phyloP scores from a whole-genome alignment of 2,329 filamentous ascomycete species.

The Pseudopithomyces maydicus region DNA sequence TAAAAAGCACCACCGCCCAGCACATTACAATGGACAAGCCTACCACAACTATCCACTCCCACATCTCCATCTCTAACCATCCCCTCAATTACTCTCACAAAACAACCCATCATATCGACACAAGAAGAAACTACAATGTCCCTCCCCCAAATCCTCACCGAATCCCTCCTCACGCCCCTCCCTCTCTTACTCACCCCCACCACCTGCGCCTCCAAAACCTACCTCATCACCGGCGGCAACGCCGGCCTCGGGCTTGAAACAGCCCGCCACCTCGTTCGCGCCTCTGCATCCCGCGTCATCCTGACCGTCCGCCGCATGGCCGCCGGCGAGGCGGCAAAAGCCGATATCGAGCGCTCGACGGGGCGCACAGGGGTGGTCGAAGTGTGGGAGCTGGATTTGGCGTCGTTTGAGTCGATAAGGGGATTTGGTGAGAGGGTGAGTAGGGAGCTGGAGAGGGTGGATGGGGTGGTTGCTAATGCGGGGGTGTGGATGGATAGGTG shows the following conservation, averaged over 20 bases:
- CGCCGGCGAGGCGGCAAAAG: conserved; percentile 47
- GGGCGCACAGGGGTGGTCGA: conserved; percentile 40
- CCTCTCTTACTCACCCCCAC: conserved; percentile 5
- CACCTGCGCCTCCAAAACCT: conserved; percentile 33
- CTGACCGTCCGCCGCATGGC: conserved; percentile 47
- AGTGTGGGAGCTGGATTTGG: conserved; percentile 52
- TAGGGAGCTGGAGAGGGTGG: conserved; percentile 30
- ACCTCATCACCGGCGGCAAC: conserved; percentile 55
- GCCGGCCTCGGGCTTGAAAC: conserved; percentile 38
- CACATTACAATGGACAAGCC: background rate
- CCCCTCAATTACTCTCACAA: too few relatives aligned
- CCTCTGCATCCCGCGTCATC: conserved; percentile 45
- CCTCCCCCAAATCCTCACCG: conserved; percentile 7
- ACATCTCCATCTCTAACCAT: background rate
- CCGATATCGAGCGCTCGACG: conserved; percentile 43
- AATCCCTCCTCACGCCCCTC: conserved; percentile 12
- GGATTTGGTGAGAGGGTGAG: conserved; percentile 29
- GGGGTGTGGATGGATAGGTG: conserved; percentile 29
- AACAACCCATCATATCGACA: too few relatives aligned
- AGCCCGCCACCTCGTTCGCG: conserved; percentile 45
- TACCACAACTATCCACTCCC: background rate
- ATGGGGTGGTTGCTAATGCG: conserved; percentile 43
- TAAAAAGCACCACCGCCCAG: background rate
- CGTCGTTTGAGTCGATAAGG: conserved; percentile 43
- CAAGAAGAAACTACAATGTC: too few relatives aligned